A percentile compares a stretch with the other conserved stretches of the same genome.
phyloP scores from a whole-genome alignment of 106 monocot genomes.

The Allium sativum region DNA sequence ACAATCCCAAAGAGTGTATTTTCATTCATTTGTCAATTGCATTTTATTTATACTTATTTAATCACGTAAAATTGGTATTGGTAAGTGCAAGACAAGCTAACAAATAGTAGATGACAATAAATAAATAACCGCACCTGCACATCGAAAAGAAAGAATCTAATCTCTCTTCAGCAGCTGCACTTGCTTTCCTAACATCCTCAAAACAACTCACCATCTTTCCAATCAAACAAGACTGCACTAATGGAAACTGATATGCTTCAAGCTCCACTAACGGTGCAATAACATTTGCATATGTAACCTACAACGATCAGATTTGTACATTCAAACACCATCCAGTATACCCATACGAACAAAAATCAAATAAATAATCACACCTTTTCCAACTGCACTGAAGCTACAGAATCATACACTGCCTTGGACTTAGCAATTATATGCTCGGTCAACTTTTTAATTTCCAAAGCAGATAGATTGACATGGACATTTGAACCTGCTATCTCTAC shows the following conservation, averaged over 20 bases:
- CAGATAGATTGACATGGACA: constrained; percentile 52
- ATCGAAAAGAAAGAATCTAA: constrained; percentile 63
- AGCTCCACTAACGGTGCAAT: constrained; percentile 63
- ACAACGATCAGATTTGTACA: constrained; percentile 5
- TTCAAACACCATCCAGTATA: background rate
- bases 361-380: constrained; percentile 47
- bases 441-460: constrained; percentile 60
- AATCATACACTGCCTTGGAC: constrained; percentile 66
- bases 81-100: background rate
- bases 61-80: background rate
- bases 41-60: too few species aligned
- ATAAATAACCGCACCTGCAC: constrained; percentile 44
- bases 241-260: constrained; percentile 77
- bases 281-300: constrained; percentile 70
- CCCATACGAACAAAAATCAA: background rate
- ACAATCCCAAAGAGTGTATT: background rate
- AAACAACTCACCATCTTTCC: constrained; percentile 64
- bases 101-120: background rate
- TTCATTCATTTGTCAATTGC: background rate
- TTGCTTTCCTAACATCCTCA: constrained; percentile 67
- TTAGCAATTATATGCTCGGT: constrained; percentile 57
- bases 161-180: constrained; percentile 65
- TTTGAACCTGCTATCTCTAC: constrained; percentile 59
- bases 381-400: constrained; percentile 60
- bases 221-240: constrained; percentile 78